Conservation (phyloP, 2,329 filamentous ascomycete species). For the Alternaria sp. region DNA sequence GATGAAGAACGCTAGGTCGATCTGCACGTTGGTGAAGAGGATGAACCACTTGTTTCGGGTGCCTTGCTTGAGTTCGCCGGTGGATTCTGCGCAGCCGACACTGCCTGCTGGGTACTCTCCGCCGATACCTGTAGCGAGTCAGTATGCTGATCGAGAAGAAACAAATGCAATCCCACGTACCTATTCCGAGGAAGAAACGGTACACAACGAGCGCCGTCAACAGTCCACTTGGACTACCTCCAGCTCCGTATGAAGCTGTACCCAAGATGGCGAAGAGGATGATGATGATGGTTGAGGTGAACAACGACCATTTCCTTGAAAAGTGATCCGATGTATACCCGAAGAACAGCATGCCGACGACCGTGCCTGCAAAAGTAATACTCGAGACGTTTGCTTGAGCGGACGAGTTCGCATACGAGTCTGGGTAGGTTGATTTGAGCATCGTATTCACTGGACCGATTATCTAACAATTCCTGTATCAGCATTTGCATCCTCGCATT, state of each 20-base stretch:
- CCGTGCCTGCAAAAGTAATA: conserved; percentile 86
- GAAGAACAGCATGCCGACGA: conserved; percentile 80
- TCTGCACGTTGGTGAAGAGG: conserved; percentile 86
- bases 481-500: background rate
- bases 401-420: conserved; percentile 70
- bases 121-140: conserved; percentile 64
- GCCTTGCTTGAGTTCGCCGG: conserved; percentile 78
- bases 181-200: conserved; percentile 75
- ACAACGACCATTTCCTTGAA: conserved; percentile 81
- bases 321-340: conserved; percentile 83
- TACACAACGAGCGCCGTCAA: conserved; percentile 82
- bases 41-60: conserved; percentile 83
- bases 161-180: conserved; percentile 16
- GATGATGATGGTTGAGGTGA: conserved; percentile 81
- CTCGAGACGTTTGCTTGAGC: conserved; percentile 77
- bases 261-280: conserved; percentile 83
- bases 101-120: conserved; percentile 82
- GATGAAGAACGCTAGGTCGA: conserved; percentile 83
- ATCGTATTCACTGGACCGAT: conserved; percentile 88
- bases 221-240: conserved; percentile 71
- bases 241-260: conserved; percentile 76
- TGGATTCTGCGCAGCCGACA: conserved; percentile 83
- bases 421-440: conserved; percentile 70
- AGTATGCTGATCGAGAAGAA: background rate
- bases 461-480: conserved; percentile 59